phyloP scores from a whole-genome alignment of 2,329 filamentous ascomycete genomes.

The Fulvia fulva region DNA sequence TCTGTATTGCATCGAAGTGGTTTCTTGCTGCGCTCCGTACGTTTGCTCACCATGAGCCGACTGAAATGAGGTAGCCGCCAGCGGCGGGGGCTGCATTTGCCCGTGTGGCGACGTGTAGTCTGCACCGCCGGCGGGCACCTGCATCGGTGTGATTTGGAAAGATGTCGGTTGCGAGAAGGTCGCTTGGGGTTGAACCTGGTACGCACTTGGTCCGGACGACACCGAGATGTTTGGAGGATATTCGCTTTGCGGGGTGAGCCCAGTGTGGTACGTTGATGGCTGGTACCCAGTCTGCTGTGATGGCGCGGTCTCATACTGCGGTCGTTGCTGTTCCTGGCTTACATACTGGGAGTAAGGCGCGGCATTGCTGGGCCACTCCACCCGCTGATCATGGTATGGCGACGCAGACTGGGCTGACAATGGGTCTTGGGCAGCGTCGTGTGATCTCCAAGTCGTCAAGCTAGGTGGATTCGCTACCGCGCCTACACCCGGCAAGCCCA shows the following conservation, averaged over 20 bases:
- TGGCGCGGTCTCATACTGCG: constrained; percentile 25
- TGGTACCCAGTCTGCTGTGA: constrained; percentile 18
- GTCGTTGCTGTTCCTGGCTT: constrained; percentile 20
- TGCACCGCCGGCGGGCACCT: constrained; percentile 15
- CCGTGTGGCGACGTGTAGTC: constrained; percentile 24
- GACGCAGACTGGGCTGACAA: constrained; percentile 11
- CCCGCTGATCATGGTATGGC: constrained; percentile 18
- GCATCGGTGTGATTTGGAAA: constrained; percentile 24
- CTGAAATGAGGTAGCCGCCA: constrained; percentile 22
- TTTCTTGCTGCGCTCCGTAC: constrained; percentile 19
- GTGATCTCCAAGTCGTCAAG: constrained; percentile 29
- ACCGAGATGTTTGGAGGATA: constrained; percentile 24
- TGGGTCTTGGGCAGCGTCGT: constrained; percentile 23
- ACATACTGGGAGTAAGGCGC: constrained; percentile 24
- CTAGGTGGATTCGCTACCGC: constrained; percentile 16
- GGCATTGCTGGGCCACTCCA: constrained; percentile 22
- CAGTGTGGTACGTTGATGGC: constrained; percentile 18
- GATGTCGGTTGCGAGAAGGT: constrained; percentile 14
- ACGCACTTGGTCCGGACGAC: constrained; percentile 22
- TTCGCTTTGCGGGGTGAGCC: constrained; percentile 21
- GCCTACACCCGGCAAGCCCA: constrained; percentile 17
- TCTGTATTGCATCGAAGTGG: constrained; percentile 23
- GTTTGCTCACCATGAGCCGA: constrained; percentile 18
- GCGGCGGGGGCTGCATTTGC: constrained; percentile 27
- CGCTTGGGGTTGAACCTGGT: constrained; percentile 17